Evolutionary conservation across 163 green algal species (phyloP), one percentile per base, ranked within the genome.

Genomic region (Picocystis sp.): DNA sequence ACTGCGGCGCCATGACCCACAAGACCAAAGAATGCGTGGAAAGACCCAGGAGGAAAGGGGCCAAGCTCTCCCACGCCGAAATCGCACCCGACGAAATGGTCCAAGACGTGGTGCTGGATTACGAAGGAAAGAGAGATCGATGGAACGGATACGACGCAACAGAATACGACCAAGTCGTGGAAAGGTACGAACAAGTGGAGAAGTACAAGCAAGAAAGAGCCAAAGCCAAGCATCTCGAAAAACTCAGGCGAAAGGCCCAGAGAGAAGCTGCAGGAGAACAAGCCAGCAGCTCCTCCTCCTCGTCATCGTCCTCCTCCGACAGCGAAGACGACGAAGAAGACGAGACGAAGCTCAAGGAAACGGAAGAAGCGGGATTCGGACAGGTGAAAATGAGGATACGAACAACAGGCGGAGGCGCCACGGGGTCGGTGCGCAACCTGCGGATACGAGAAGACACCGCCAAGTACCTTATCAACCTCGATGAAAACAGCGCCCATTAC

Each of bases 381-480:
- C 87, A 96, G 69, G 83, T 99, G 0, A 83, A 96, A 72, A 94
- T 93, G 72, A 79, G 83, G 6, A 84, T 97, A 64, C 73, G 89
- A 34, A 94, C 86, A 0, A 81, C 81, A 1, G 91, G 71, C 3
- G 91, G 91, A 38, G 91, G 90, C 45, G 70, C 74, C 33, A 69
- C 69, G 2, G 66, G 67, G 38, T 41, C 17, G 15, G 47, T 54
- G 3, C 29, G 29, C 5, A 98, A 99, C 76, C 79, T 99, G 70
- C 83, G 91, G 48, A 97, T 99, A 58, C 79, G 91, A 15, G 91
- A 99, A 65, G 91, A 99, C 72, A 99, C 88, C 0, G 91, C 91
- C 41, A 99, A 99, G 74, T 99, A 99, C 70, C 77, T 99, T 52
- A 72, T 94, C 43, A 98, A 99, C 62, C 70, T 99, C 62, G 91